Evolutionary conservation across 2,329 filamentous ascomycete species (phyloP).

Genomic region (Sporothrix pseudoabietina): DNA sequence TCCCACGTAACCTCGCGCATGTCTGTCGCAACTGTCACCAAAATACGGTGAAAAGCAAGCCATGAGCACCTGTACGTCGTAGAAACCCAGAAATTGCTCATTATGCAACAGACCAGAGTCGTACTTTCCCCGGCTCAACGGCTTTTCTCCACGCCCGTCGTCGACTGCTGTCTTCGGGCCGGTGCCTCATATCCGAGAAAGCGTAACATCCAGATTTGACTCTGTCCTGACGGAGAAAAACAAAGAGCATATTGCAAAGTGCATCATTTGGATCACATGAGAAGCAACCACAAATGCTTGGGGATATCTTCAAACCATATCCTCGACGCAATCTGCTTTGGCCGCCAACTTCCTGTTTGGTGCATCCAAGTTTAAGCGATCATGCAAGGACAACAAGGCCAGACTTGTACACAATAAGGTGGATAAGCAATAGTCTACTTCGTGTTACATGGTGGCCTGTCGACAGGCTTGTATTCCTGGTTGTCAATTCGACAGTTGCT

Average conservation of each 20-base stretch:
- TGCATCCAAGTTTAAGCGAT: not conserved
- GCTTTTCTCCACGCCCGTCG: not conserved
- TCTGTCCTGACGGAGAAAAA: not conserved
- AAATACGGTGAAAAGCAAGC: not conserved
- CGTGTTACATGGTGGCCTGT: not conserved
- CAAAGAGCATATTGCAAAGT: not conserved
- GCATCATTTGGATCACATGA: not conserved
- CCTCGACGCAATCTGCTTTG: not conserved
- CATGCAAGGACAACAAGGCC: not conserved
- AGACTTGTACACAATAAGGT: not conserved
- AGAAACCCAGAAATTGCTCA: not conserved
- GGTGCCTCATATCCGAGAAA: slow-evolving; percentile 5
- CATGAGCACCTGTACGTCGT: too few relatives aligned
- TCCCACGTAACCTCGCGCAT: not conserved
- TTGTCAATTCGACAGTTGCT: not conserved
- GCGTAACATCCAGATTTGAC: not conserved
- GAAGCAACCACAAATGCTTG: not conserved
- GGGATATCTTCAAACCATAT: not conserved
- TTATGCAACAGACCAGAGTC: not conserved
- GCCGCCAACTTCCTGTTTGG: not conserved
- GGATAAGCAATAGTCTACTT: not conserved
- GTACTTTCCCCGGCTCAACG: not conserved
- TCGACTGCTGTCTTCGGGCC: not conserved
- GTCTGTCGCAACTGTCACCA: not conserved
- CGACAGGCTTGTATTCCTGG: not conserved